Evolutionary conservation across 225 moss, liverwort and hornwort genomes (phyloP), one percentile per base, ranked within the genome.

Genomic region (Straminergon stramineum): DNA sequence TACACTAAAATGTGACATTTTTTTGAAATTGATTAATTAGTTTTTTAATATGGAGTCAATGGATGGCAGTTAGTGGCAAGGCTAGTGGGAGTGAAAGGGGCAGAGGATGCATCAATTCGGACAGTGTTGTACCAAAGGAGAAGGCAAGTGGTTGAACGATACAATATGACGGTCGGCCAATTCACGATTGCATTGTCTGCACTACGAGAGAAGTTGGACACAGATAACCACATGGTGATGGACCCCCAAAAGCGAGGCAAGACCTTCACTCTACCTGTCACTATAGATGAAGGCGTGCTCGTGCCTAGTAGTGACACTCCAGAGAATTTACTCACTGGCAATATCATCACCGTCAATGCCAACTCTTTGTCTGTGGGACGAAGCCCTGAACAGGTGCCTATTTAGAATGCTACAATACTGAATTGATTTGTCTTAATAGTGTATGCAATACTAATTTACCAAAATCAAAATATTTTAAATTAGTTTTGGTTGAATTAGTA

Each of bases 71-170:
- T 95, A 89, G 91, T 95, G 18, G 95, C 93, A 70, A 89, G 92
- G 69, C 24, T 95, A 45, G 92, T 53, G 3, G 94, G 94, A 18
- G 95, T 95, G n/a, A 93, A 95, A 85, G 90, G 93, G 5, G 95
- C 91, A 0, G 92, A 95, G 20, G 95, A 95, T 52, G 94, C 95
- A 4, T 91, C 91, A 4, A 94, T 94, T 67, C 91, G 95, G 16
- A 94, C 93, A 0, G 84, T 93, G 8, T 88, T 95, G 27, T 95
- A 94, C 35, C 91, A 95, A 81, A 76, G 93, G 17, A 58, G 88
- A 37, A 73, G 76, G 15, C 92, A 95, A 52, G 69, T 74, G 37
- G 92, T 95, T 13, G 87, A 89, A 57, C 91, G 91, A 5, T 91
- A 94, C 82, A 94, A 93, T 39, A 89, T 93, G 56, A 95, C 89